phyloP scores from a whole-genome alignment of 75 land plant genomes.

The Sequoia sempervirens region DNA sequence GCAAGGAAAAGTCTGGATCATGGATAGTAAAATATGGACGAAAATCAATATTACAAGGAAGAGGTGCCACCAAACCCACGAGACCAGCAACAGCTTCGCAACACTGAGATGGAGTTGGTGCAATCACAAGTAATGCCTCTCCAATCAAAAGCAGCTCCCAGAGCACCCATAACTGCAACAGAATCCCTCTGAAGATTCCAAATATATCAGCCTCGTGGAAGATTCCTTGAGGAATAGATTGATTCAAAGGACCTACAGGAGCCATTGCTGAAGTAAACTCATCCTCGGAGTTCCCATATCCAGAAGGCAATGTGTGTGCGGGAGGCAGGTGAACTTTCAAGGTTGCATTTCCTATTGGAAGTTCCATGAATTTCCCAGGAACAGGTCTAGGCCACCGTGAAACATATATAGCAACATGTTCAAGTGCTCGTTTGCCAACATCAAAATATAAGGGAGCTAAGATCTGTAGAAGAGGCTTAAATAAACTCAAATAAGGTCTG shows the following conservation, averaged over 20 bases:
- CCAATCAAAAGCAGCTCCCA: slow-evolving; percentile 96
- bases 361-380: slow-evolving; percentile 78
- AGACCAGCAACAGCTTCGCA: slow-evolving; percentile 92
- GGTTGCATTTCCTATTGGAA: slow-evolving; percentile 70
- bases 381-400: slow-evolving; percentile 80
- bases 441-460: slow-evolving; percentile 95
- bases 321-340: slow-evolving; percentile 84
- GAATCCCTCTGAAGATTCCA: slow-evolving; percentile 74
- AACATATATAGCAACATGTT: slow-evolving; percentile 73
- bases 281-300: slow-evolving; percentile 47
- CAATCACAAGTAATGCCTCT: slow-evolving; percentile 84
- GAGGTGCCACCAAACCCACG: slow-evolving; percentile 87
- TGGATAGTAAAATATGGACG: slow-evolving; percentile 99
- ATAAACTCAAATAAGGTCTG: slow-evolving; percentile 72
- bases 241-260: slow-evolving; percentile 65
- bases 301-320: slow-evolving; percentile 57
- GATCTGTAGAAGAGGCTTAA: slow-evolving; percentile 84
- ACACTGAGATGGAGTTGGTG: slow-evolving; percentile 94
- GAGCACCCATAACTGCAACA: slow-evolving; percentile 87
- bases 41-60: slow-evolving; percentile 82
- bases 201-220: slow-evolving; percentile 93
- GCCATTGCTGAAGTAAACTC: slow-evolving; percentile 74
- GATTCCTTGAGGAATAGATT: slow-evolving; percentile 82
- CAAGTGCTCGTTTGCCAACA: slow-evolving; percentile 72
- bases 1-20: slow-evolving; percentile 75